Base-by-base conservation (phyloP, 805 yeast genomes). In the Candida koratica region DNA sequence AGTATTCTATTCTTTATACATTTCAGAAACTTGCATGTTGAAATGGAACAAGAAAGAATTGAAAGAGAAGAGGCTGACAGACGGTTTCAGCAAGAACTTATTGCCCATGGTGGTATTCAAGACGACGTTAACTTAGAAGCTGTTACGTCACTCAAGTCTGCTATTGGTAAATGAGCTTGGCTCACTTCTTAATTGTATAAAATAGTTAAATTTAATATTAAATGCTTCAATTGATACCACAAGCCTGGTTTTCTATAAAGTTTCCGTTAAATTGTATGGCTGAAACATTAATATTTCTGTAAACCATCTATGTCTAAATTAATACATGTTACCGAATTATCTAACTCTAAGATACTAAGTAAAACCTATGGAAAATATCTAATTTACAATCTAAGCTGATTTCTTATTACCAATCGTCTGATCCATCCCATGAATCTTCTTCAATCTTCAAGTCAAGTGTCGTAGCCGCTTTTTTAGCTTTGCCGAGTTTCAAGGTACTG, bases 1-100 rank as follows among this genome's bases (percentile, higher is more conserved):
- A 64, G 67, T 3, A 36, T 54, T 30, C 45, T 41, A 10, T 64
- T 67, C 46, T 46, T 53, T 41, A 37, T 53, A 42, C 55, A 55
- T 35, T 62, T 58, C 45, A 53, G 67, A 47, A 55, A 66, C 49
- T 60, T 67, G 47, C 67, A 67, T 43, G 48, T 52, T 28, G 63
- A 53, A 25, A 65, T 67, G 71, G 70, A 60, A 43, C 38, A 51
- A 25, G 71, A 56, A 46, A 52, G 61, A 38, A 36, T 49, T 23
- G 25, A 32, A 6, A 55, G 64, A 47, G 64, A 60, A 41, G 38
- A 38, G 20, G 42, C 38, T 17, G 48, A 45, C 6, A 39, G 48
- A 34, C 13, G n/a, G 14, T 8, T 13, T 12, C 16, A 29, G 10
- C 17, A 17, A 9, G 15, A 3, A n/a, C 17, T 38, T 24, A 23